These are phyloP conservation scores for Juglanconis juglandina DNA, from an alignment of 2,329 filamentous ascomycete genomes.

Conservation along the genomic window DNA sequence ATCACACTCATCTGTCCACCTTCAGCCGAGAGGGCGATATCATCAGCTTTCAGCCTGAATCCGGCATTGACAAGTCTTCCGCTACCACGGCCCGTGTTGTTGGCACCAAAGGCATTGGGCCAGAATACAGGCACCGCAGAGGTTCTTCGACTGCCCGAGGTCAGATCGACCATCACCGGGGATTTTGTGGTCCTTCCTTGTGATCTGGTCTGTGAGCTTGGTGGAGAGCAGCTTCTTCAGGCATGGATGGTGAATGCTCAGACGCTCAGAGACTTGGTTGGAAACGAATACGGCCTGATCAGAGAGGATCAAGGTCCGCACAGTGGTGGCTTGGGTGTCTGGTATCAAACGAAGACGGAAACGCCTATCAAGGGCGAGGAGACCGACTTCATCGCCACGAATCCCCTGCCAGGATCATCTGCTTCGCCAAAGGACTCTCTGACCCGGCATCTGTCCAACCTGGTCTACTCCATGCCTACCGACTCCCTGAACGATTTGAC, in stretches of 20 bases:
- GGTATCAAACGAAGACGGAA: conserved; percentile 79
- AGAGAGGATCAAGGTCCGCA: conserved; percentile 32
- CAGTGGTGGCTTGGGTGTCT: conserved; percentile 82
- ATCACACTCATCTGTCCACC: conserved; percentile 63
- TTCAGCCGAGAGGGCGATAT: conserved; percentile 64
- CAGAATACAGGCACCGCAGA: conserved; percentile 87
- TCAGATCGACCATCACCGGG: conserved; percentile 71
- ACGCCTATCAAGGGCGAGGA: conserved; percentile 83
- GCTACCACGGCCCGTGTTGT: conserved; percentile 67
- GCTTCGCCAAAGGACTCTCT: conserved; percentile 62
- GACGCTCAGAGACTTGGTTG: conserved; percentile 61
- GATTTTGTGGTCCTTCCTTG: conserved; percentile 92
- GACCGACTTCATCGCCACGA: conserved; percentile 84
- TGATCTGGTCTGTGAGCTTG: conserved; percentile 86
- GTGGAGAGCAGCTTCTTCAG: conserved; percentile 77
- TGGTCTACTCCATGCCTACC: conserved; percentile 84
- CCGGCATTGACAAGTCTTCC: conserved; percentile 73
- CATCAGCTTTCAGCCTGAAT: conserved; percentile 69
- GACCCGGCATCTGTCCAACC: conserved; percentile 65
- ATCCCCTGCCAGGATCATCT: conserved; percentile 59
- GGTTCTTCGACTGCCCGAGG: conserved; percentile 78
- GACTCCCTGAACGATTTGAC: conserved; percentile 82
- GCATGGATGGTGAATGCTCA: conserved; percentile 87
- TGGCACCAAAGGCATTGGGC: conserved; percentile 72
- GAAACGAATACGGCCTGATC: conserved; percentile 35